Base-by-base conservation (phyloP, 495 filamentous ascomycete genomes). In the Aspergillus bertholletiae region DNA sequence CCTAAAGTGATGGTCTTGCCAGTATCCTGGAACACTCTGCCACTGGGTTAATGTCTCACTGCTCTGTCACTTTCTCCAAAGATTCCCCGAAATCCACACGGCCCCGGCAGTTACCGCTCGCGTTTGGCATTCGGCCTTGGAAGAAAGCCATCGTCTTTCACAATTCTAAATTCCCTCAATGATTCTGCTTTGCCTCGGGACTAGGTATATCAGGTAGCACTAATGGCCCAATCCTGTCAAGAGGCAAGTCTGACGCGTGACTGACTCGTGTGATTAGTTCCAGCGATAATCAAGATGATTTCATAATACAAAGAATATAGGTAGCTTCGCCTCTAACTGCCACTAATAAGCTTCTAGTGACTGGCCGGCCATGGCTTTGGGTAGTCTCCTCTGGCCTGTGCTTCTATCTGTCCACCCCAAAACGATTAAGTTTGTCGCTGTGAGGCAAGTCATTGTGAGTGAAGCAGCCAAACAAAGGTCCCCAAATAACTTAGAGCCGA, bases 381-480 rank as follows among this genome's bases (percentile, higher is more conserved):
- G 39, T 7, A 43, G 17, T 43, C 39, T 22, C 20, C 7, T 43
- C 20, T 8, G 39, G 39, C 39, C 39, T 22, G 39, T 43, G 39
- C 39, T 21, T 13, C 18, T 21, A 22, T 43, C 39, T 12, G 39
- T 43, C 11, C 9, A 28, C 44, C 44, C 13, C 27, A 30, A 37
- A 46, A 28, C 44, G 21, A 46, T 46, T 15, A 24, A 46, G 44
- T 46, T 46, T 28, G 26, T 28, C 15, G 23, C 12, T 46, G 21
- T n/a, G 13, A 28, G 21, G 44, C 23, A 43, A 43, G 39, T 22
- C 39, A 43, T 22, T 21, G 17, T 3, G 39, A 43, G 12, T 43
- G 5, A 7, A n/a, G 35, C 32, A 37, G 27, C 53, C 47, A 52
- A 55, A 59, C 34, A 49, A 55, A 49, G 57, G 23, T 47, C 39